Conservation (phyloP, 2,329 filamentous ascomycete genomes). For the Huntiella moniliformis region DNA sequence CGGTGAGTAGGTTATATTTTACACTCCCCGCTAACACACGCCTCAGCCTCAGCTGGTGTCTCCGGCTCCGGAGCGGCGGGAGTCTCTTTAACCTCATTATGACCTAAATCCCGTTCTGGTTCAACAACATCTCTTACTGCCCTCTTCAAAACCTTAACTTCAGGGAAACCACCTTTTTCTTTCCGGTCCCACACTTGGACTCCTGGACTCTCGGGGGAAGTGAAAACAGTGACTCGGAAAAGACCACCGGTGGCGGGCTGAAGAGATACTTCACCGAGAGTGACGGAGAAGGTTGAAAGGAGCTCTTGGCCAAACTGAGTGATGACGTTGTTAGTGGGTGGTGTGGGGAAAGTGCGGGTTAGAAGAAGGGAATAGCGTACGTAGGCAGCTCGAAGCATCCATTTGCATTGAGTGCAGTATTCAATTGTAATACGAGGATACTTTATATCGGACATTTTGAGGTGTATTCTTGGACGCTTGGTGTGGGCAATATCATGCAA, state of each 20-base stretch:
- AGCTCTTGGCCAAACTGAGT: slow-evolving; percentile 83
- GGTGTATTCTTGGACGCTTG: no score
- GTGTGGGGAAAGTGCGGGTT: neutral
- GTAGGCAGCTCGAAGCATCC: slow-evolving; percentile 75
- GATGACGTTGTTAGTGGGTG: neutral
- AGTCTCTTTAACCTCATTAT: slow-evolving; percentile 40
- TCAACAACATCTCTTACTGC: slow-evolving; percentile 67
- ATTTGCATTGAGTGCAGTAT: slow-evolving; percentile 87
- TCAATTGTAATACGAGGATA: slow-evolving; percentile 63
- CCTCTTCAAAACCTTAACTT: slow-evolving; percentile 81
- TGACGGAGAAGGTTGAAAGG: slow-evolving; percentile 72
- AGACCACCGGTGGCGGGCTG: slow-evolving; percentile 70
- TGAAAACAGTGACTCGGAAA: slow-evolving; percentile 54
- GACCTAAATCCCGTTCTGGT: slow-evolving; percentile 59
- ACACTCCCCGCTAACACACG: slow-evolving; percentile 7
- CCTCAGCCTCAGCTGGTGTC: neutral
- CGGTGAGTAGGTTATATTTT: neutral
- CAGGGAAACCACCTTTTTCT: slow-evolving; percentile 72
- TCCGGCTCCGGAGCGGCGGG: slow-evolving; percentile 12
- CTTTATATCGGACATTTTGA: no score
- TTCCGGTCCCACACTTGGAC: slow-evolving; percentile 71
- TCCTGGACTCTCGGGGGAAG: slow-evolving; percentile 13
- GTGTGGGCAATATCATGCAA: no score
- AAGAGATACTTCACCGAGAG: slow-evolving; percentile 72
- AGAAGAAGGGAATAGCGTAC: slow-evolving; percentile 27